Conservation (phyloP, 441 rosid genomes). For the Biscutella laevigata region DNA sequence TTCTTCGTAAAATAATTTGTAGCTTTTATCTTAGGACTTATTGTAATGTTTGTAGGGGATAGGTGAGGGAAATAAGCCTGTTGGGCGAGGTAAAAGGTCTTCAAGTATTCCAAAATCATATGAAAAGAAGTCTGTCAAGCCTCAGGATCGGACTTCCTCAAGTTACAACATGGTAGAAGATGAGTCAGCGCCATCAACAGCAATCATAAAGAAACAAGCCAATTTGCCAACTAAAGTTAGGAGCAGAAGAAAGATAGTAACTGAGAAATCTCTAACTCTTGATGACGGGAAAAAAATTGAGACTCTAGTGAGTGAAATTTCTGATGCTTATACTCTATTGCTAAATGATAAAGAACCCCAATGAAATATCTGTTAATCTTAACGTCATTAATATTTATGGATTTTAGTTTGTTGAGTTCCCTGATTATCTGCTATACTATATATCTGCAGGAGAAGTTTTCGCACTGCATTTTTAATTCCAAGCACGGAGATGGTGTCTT, state of each 20-base stretch:
- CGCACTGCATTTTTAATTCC: conserved; percentile 39
- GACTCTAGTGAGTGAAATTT: conserved; percentile 31
- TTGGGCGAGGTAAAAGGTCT: conserved; percentile 46
- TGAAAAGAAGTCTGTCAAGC: conserved; percentile 36
- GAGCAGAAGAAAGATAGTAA: conserved; percentile 45
- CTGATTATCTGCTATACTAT: conserved; percentile 18
- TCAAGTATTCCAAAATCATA: conserved; percentile 32
- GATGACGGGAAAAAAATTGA: conserved; percentile 33
- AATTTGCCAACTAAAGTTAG: conserved; percentile 42
- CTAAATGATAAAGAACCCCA: conserved; percentile 16
- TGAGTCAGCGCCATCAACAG: conserved; percentile 31
- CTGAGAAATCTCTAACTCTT: conserved; percentile 28
- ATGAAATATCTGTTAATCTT: conserved; percentile 25
- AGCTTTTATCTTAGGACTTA: conserved; percentile 9
- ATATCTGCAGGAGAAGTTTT: conserved; percentile 47
- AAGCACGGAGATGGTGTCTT: conserved; percentile 49
- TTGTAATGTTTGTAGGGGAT: conserved; percentile 36
- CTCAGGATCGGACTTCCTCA: conserved; percentile 30
- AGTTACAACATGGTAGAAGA: conserved; percentile 32
- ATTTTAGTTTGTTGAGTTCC: conserved; percentile 12
- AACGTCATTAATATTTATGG: conserved; percentile 27
- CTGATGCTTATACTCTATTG: conserved; percentile 28
- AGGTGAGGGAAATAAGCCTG: conserved; percentile 36
- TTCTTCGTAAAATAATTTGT: not conserved
- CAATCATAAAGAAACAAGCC: conserved; percentile 30